Percentiles rank a stretch among this genome's conserved stretches.
phyloP scores from a whole-genome alignment of 495 filamentous ascomycete species.

The Aspergillus hancockii region DNA sequence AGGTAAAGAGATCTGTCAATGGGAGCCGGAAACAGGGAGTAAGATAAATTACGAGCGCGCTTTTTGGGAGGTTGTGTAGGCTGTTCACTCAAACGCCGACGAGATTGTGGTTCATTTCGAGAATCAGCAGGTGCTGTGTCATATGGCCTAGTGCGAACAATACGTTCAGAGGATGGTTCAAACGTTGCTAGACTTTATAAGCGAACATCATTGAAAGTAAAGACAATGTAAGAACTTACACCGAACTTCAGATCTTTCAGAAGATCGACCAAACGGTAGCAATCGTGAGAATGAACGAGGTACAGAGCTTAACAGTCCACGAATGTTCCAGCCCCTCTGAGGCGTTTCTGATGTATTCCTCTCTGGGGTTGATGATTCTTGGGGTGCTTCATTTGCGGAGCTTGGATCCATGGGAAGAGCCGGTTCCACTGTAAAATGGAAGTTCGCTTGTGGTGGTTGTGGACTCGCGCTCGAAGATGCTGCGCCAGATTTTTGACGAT shows the following conservation, averaged over 20 bases:
- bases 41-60: conserved; percentile 20
- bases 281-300: conserved; percentile 28
- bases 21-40: conserved; percentile 26
- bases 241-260: conserved; percentile 12
- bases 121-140: conserved; percentile 1
- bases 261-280: conserved; percentile 21
- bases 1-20: conserved; percentile 25
- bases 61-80: conserved; percentile 13
- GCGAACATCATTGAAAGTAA: background rate
- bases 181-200: conserved; percentile 12
- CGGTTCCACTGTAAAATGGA: conserved; percentile 14
- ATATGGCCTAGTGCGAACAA: conserved; percentile 12
- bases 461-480: conserved; percentile 4
- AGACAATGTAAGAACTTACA: conserved; percentile 10
- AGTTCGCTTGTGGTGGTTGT: conserved; percentile 11
- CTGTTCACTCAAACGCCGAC: conserved; percentile 16
- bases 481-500: conserved; percentile 19
- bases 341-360: conserved; percentile 22
- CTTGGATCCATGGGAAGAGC: conserved; percentile 6
- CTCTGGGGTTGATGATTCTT: conserved; percentile 19
- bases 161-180: conserved; percentile 22
- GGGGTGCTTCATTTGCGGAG: conserved; percentile 5
- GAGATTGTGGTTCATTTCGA: conserved; percentile 6
- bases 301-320: conserved; percentile 28
- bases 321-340: conserved; percentile 25